Base-by-base conservation (phyloP, 129 eudicot genomes). In the Apium graveolens region DNA sequence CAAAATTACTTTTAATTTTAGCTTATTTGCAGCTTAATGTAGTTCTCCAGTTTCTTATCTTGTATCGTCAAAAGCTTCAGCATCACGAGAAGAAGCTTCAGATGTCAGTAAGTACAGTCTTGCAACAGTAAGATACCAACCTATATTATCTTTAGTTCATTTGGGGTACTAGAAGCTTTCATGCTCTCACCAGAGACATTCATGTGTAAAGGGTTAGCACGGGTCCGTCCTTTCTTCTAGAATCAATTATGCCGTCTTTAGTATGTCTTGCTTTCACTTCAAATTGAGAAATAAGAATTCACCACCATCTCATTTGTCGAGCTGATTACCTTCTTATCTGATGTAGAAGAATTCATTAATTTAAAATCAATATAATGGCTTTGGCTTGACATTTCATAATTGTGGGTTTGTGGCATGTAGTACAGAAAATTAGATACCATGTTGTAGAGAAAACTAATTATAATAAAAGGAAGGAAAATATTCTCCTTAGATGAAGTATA, bases 81-180 rank as follows among this genome's bases (percentile, higher is more conserved):
- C 92, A 82, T 83, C 95, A 82, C 83, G 90, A 81, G 89, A 75
- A 65, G 93, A 81, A 37, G 92, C 95, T 87, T 93, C 97, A 70
- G 86, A 43, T 89, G 83, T 91, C 95, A 3, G 91, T 21, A 75
- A 73, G 53, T 91, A 51, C 84, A 87, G 75, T 93, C 91, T 86
- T 39, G 66, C 66, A 57, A 57, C 66, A 57, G 16, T 16, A 57
- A 57, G 32, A 57, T 9, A 57, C 57, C 21, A 37, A 80, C 43
- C 72, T 81, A 73, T 65, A 39, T 75, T 38, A 24, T 57, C 51
- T 31, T 31, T 24, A 42, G 4, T n/a, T 39, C 49, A 51, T 51
- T n/a, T 20, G 60, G 24, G 60, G 29, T 7, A 49, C 7, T 9
- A 55, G 65, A 55, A 55, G 65, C 65, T 55, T 24, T 55, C 65